Conservation (phyloP, 768 basidiomycete species). For the Amanita exitialis region DNA sequence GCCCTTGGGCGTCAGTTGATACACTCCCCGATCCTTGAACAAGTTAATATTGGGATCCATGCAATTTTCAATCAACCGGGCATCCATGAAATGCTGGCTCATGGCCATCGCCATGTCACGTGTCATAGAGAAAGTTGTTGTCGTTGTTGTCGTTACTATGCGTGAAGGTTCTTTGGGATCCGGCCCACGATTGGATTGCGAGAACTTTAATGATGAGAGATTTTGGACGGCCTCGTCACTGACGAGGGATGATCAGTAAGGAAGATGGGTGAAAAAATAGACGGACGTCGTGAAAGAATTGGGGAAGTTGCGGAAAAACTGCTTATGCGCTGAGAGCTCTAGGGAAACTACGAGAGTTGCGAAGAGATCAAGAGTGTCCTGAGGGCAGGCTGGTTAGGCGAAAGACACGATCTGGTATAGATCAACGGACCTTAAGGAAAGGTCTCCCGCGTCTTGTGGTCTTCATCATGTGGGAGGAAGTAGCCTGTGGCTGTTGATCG, state of each 20-base stretch:
- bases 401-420: constrained; percentile 4
- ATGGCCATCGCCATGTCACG: constrained; percentile 99
- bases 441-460: constrained; percentile 93
- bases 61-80: constrained; percentile 94
- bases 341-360: constrained; percentile 94
- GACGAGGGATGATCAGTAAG: constrained; percentile 6
- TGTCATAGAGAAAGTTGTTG: constrained; percentile 99
- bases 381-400: constrained; percentile 1
- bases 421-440: constrained; percentile 67
- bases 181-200: constrained; percentile 96
- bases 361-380: constrained; percentile 98
- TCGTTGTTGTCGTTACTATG: constrained; percentile 98
- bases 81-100: constrained; percentile 99
- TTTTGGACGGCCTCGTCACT: constrained; percentile 95
- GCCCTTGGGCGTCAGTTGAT: constrained; percentile 93
- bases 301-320: constrained; percentile 91
- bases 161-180: constrained; percentile 97
- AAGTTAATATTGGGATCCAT: constrained; percentile 79
- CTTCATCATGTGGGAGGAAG: constrained; percentile 96
- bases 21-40: constrained; percentile 98
- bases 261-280: constrained; percentile 6
- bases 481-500: constrained; percentile 40
- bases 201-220: constrained; percentile 92
- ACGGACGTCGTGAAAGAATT: constrained; percentile 95
- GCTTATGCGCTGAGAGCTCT: constrained; percentile 79